Percentiles rank a stretch among this genome's conserved stretches.
Evolutionary conservation across 202 grass and related monocot genomes (phyloP).

Genomic region (Carex arenaria): DNA sequence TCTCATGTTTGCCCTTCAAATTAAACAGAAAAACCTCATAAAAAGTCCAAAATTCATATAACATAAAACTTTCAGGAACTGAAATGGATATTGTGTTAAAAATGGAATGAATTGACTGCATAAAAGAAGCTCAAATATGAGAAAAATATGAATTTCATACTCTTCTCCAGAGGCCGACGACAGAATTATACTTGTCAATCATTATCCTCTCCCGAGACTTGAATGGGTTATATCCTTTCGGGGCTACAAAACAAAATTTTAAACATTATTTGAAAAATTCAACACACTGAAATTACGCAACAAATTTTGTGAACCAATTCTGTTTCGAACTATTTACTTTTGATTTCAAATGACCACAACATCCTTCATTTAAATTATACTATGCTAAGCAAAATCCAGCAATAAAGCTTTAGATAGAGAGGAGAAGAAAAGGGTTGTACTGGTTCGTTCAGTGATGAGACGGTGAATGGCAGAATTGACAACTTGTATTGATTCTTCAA

Average conservation of each 20-base stretch:
- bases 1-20: conserved; percentile 10
- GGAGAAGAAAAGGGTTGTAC: conserved; percentile 50
- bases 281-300: background rate
- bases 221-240: conserved; percentile 68
- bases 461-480: conserved; percentile 75
- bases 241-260: conserved; percentile 37
- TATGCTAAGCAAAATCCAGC: background rate
- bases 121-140: background rate
- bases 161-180: conserved; percentile 88
- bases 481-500: conserved; percentile 82
- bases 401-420: background rate
- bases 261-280: conserved; percentile 11
- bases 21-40: background rate
- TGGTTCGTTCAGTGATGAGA: conserved; percentile 52
- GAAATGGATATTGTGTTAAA: background rate
- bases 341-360: background rate
- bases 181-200: conserved; percentile 89
- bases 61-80: background rate
- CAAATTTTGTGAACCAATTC: background rate
- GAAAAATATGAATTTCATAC: conserved; percentile 34
- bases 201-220: conserved; percentile 60
- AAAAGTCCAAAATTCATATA: conserved; percentile 1
- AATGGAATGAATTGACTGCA: background rate
- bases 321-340: background rate
- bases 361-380: background rate